Evolutionary conservation across 176 grass and related monocot genomes (phyloP).

Genomic region (Tillandsia fasciculata): DNA sequence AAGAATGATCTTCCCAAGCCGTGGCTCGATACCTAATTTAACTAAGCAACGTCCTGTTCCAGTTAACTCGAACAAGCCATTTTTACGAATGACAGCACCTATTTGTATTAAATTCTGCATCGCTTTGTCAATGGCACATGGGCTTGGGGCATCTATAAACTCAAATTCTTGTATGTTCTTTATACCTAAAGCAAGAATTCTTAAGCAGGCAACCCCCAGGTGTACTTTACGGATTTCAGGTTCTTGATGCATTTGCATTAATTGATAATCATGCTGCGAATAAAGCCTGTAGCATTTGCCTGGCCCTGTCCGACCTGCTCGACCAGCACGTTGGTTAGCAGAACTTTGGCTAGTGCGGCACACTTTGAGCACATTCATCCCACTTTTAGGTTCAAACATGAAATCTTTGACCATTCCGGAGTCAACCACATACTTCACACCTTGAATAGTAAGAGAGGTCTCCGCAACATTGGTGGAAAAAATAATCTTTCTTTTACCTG

Average conservation of each 20-base stretch:
- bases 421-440: constrained; percentile 19
- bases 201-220: constrained; percentile 15
- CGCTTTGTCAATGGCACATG: constrained; percentile 7
- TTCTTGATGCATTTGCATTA: constrained; percentile 22
- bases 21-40: constrained; percentile 22
- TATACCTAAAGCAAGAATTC: constrained; percentile 25
- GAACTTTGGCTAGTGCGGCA: constrained; percentile 18
- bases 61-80: constrained; percentile 8
- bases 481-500: constrained; percentile 3
- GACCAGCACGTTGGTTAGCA: constrained; percentile 19
- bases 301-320: constrained; percentile 18
- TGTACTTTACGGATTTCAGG: constrained; percentile 27
- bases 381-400: constrained; percentile 16
- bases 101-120: constrained; percentile 18
- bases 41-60: constrained; percentile 7
- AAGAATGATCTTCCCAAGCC: constrained; percentile 24
- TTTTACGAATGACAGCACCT: constrained; percentile 9
- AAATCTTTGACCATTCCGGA: constrained; percentile 27
- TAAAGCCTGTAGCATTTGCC: constrained; percentile 29
- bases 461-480: constrained; percentile 13
- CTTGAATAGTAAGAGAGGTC: constrained; percentile 10
- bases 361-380: constrained; percentile 21
- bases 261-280: constrained; percentile 14
- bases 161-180: constrained; percentile 20
- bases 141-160: constrained; percentile 24